Conservation (phyloP, 2,329 filamentous ascomycete species). For the Hirsutella minnesotensis region DNA sequence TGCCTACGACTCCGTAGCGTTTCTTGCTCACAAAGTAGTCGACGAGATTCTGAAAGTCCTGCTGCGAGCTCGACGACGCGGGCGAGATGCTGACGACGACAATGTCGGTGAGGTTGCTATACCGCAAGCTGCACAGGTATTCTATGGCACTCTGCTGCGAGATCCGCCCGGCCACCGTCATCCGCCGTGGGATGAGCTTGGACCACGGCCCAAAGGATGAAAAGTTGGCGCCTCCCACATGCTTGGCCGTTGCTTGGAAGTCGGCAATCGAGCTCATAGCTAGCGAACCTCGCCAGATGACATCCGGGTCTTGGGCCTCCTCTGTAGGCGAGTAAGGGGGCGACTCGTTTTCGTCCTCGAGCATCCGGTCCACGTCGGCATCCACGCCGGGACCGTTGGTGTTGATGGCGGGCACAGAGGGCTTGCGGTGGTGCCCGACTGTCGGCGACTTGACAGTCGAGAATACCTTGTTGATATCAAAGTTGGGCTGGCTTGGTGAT, state of each 20-base stretch:
- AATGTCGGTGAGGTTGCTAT: conserved; percentile 72
- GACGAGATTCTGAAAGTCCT: conserved; percentile 65
- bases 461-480: conserved; percentile 80
- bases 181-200: conserved; percentile 56
- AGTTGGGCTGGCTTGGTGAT: conserved; percentile 47
- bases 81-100: conserved; percentile 64
- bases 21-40: conserved; percentile 76
- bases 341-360: conserved; percentile 70
- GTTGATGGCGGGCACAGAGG: conserved; percentile 33
- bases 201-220: conserved; percentile 54
- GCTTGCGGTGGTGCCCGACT: conserved; percentile 31
- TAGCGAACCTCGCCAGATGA: conserved; percentile 68
- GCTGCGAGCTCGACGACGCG: conserved; percentile 45
- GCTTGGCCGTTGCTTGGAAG: conserved; percentile 66
- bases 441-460: conserved; percentile 69
- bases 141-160: conserved; percentile 73
- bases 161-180: conserved; percentile 70
- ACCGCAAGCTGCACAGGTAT: conserved; percentile 80
- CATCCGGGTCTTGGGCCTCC: conserved; percentile 51
- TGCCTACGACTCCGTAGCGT: conserved; percentile 77
- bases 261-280: conserved; percentile 68
- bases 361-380: conserved; percentile 77
- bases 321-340: conserved; percentile 77
- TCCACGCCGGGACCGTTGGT: conserved; percentile 57
- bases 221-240: conserved; percentile 76